These are phyloP conservation scores for Epicoccum sorghinum DNA, from an alignment of 2,329 filamentous ascomycete species.

Conservation along the genomic window DNA sequence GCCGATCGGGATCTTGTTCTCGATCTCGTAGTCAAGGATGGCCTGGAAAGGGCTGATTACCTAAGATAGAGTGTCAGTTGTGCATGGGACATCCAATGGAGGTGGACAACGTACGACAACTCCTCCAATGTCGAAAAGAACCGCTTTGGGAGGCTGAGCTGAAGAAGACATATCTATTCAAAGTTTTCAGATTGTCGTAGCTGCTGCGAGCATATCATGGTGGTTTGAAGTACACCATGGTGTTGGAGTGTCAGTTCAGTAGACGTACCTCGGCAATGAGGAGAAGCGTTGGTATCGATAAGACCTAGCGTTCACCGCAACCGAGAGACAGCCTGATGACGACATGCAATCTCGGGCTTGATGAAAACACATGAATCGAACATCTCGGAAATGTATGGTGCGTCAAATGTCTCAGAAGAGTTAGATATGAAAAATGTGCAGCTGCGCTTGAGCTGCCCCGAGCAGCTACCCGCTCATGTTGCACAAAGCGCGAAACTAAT, in stretches of 20 bases:
- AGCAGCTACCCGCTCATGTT: too few species aligned
- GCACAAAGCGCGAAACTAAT: too few species aligned
- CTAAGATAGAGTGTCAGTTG: constrained; percentile 53
- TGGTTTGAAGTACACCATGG: constrained; percentile 21
- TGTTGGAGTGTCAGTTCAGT: constrained; percentile 17
- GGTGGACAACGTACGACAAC: constrained; percentile 77
- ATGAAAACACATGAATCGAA: not conserved
- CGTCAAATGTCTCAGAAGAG: too few species aligned
- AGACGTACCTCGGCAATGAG: constrained; percentile 33
- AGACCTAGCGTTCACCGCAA: constrained; percentile 7
- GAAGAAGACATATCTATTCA: constrained; percentile 16
- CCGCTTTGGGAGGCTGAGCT: constrained; percentile 31
- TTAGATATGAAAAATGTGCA: too few species aligned
- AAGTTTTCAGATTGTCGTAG: not conserved
- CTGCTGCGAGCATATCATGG: constrained; percentile 22
- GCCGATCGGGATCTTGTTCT: constrained; percentile 77
- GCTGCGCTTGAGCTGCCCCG: too few species aligned
- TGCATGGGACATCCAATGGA: not conserved
- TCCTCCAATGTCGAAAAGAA: constrained; percentile 92
- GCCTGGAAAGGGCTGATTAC: constrained; percentile 90
- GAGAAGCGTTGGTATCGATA: constrained; percentile 23
- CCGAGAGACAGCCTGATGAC: not conserved
- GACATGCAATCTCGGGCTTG: not conserved
- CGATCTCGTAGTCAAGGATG: constrained; percentile 87
- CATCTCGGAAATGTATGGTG: not conserved